Evolutionary conservation across 768 basidiomycete species (phyloP).

Genomic region (Kondoa subrosea): DNA sequence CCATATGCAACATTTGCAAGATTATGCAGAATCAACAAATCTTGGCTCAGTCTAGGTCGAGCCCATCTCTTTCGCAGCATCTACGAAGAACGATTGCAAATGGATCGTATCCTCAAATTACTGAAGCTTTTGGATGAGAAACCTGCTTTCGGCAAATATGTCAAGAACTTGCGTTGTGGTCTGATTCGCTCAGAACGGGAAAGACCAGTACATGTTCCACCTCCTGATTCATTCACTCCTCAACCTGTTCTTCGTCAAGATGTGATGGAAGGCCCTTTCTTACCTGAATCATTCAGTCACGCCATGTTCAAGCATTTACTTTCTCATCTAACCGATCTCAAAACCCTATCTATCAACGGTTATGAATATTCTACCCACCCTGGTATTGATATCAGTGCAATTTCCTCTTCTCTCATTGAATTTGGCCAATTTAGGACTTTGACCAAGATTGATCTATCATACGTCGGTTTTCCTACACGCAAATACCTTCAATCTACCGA

Average conservation of each 20-base stretch:
- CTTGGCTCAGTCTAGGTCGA: not conserved
- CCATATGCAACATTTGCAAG: not conserved
- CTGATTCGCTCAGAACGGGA: not conserved
- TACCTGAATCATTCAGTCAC: not conserved
- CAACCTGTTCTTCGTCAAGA: no score
- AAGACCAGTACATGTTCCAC: not conserved
- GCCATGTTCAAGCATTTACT: not conserved
- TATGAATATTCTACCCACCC: not conserved
- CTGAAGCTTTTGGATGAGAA: not conserved
- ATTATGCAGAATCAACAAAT: not conserved
- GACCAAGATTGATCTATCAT: not conserved
- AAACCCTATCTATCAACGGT: not conserved
- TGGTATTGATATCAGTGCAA: not conserved
- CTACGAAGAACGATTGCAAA: not conserved
- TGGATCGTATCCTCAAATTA: not conserved
- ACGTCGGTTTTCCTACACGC: not conserved
- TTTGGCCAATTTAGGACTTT: not conserved
- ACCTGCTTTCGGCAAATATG: not conserved
- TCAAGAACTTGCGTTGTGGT: not conserved
- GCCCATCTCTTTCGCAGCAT: not conserved
- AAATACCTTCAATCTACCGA: not conserved
- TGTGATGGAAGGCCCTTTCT: not conserved
- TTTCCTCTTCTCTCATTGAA: not conserved
- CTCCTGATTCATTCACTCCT: no score
- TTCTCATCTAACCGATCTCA: not conserved